Conservation (phyloP, 2,329 filamentous ascomycete genomes). For the Hysterium pulicare region DNA sequence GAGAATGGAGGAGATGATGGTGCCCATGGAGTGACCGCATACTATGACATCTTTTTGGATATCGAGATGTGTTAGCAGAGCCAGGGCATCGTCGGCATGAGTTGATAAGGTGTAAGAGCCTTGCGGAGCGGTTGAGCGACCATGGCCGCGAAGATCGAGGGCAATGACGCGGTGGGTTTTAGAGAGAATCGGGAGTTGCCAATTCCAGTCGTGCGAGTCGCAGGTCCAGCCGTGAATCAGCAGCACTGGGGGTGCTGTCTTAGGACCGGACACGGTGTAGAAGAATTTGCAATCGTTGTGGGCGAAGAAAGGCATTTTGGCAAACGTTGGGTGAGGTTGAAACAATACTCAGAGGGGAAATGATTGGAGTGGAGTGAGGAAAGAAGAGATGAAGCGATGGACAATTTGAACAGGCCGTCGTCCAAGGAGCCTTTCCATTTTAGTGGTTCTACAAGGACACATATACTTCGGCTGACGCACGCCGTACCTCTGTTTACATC, state of each 20-base stretch:
- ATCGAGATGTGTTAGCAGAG: slow-evolving; percentile 10
- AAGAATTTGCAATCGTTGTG: neutral
- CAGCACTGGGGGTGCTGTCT: slow-evolving; percentile 8
- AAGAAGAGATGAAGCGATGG: too few relatives aligned
- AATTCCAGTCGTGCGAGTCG: slow-evolving; percentile 18
- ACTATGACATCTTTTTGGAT: slow-evolving; percentile 7
- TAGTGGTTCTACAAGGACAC: too few relatives aligned
- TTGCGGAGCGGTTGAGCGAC: slow-evolving; percentile 11
- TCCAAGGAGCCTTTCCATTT: too few relatives aligned
- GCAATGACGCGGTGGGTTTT: slow-evolving; percentile 14
- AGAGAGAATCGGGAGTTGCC: slow-evolving; percentile 15
- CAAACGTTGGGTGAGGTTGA: too few relatives aligned
- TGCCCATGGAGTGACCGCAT: slow-evolving; percentile 3
- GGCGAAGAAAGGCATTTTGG: too few relatives aligned
- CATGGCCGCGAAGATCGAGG: slow-evolving; percentile 19
- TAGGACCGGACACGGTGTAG: neutral
- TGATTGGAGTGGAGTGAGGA: too few relatives aligned
- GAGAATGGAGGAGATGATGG: neutral
- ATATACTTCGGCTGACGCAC: too few relatives aligned
- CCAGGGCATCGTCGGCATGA: slow-evolving; percentile 12
- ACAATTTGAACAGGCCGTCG: too few relatives aligned
- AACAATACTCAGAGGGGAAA: too few relatives aligned
- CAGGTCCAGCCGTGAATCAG: slow-evolving; percentile 54
- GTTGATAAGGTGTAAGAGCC: slow-evolving; percentile 7
- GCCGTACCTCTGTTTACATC: too few relatives aligned